phyloP scores from a whole-genome alignment of 768 basidiomycete species.

The Pseudohyphozyma bogoriensis region DNA sequence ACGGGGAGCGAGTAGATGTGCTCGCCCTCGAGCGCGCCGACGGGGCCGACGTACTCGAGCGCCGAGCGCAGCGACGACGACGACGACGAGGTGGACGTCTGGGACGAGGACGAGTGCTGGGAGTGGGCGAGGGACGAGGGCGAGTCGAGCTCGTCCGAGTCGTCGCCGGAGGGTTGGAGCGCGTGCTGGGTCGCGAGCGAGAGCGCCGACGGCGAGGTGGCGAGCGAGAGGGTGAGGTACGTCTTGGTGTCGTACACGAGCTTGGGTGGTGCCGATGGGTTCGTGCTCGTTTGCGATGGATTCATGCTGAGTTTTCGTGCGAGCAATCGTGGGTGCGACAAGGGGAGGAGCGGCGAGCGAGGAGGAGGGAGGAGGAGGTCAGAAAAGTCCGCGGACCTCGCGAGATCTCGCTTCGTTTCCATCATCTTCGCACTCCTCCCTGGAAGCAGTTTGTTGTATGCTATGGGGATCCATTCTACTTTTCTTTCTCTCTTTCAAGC shows the following conservation, averaged over 20 bases:
- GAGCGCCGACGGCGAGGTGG: conserved; percentile 1
- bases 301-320: no score
- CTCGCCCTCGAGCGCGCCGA: background rate
- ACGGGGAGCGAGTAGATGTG: background rate
- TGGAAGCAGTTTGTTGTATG: no score
- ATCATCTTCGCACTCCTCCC: no score
- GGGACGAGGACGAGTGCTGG: background rate
- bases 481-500: no score
- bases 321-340: no score
- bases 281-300: background rate
- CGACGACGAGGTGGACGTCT: no score
- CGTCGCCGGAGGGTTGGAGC: background rate
- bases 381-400: no score
- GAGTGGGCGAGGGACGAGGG: background rate
- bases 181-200: no score
- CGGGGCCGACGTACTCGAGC: conserved; percentile 1
- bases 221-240: conserved; percentile 11
- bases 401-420: no score
- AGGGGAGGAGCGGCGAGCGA: no score
- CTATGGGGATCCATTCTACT: no score
- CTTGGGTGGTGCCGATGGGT: background rate
- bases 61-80: background rate
- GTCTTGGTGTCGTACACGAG: conserved; percentile 1
- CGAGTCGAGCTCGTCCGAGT: background rate
- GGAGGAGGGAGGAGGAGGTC: no score